A percentile compares a stretch with the other conserved stretches of the same genome.
phyloP scores from a whole-genome alignment of 345 rosid genomes.

The Salix udensis region DNA sequence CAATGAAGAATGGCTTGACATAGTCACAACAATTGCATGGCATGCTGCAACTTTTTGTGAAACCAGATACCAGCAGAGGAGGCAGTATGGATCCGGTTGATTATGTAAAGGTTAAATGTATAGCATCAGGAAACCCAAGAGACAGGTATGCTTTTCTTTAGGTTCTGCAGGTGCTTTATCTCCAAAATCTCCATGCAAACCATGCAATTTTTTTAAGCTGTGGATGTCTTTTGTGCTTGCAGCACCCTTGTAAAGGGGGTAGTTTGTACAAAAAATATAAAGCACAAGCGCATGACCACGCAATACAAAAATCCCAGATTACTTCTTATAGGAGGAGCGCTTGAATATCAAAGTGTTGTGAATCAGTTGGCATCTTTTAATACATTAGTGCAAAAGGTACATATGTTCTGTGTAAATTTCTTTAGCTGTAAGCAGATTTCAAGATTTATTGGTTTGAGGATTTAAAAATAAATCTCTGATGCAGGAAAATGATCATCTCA shows the following conservation, averaged over 20 bases:
- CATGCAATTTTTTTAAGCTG: constrained; percentile 2
- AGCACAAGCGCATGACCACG: constrained; percentile 98
- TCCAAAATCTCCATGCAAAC: background rate
- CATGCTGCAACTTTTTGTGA: constrained; percentile 95
- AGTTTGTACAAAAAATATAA: constrained; percentile 94
- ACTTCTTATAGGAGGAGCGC: constrained; percentile 88
- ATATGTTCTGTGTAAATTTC: background rate
- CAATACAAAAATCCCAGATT: constrained; percentile 87
- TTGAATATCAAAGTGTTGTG: constrained; percentile 74
- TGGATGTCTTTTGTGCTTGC: constrained; percentile 31
- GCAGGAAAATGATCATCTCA: constrained; percentile 88
- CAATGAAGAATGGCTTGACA: constrained; percentile 73
- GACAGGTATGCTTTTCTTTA: constrained; percentile 57
- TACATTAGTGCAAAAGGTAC: constrained; percentile 85
- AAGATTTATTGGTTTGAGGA: constrained; percentile 1
- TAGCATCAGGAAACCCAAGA: constrained; percentile 75
- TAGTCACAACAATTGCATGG: constrained; percentile 76
- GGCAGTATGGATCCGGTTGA: constrained; percentile 99
- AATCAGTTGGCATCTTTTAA: constrained; percentile 87
- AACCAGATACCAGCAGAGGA: constrained; percentile 93
- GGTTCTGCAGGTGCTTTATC: background rate
- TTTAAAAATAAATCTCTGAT: constrained; percentile 18
- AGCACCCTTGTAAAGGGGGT: constrained; percentile 78
- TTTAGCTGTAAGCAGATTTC: constrained; percentile 2
- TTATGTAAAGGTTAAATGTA: constrained; percentile 92